Percentiles rank a stretch among this genome's conserved stretches.
Evolutionary conservation across 2,329 filamentous ascomycete species (phyloP).

Genomic region (Penicillium sp.): DNA sequence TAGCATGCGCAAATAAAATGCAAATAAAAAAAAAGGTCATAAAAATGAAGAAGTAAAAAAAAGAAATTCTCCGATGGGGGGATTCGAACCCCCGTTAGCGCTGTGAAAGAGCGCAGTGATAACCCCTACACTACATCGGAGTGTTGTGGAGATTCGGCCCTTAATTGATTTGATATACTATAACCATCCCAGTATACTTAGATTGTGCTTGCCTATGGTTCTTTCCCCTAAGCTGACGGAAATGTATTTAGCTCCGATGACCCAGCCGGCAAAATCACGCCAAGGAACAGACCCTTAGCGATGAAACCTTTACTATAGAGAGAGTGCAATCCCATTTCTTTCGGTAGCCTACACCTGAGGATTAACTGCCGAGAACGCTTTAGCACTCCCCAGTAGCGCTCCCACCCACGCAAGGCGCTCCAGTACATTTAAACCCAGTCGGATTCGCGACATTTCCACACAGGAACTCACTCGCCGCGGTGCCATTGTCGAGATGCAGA

Average conservation of each 20-base stretch:
- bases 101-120: conserved; percentile 8
- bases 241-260: no score
- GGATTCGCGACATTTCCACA: conserved; percentile 24
- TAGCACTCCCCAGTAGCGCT: conserved; percentile 20
- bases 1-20: background rate
- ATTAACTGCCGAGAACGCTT: background rate
- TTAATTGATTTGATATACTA: no score
- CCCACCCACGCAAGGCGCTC: conserved; percentile 5
- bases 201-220: no score
- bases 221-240: no score
- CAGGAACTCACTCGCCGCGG: conserved; percentile 18
- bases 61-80: conserved; percentile 2
- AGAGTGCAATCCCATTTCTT: background rate
- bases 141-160: background rate
- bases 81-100: conserved; percentile 7
- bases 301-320: no score
- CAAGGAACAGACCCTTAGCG: no score
- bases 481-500: conserved; percentile 19
- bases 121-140: conserved; percentile 8
- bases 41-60: background rate
- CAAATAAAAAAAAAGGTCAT: background rate
- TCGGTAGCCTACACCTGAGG: background rate
- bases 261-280: no score
- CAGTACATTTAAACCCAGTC: conserved; percentile 6
- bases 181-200: no score